A percentile compares a stretch with the other conserved stretches of the same genome.
phyloP scores from a whole-genome alignment of 2,329 filamentous ascomycete species.

The Aspergillus sp. region DNA sequence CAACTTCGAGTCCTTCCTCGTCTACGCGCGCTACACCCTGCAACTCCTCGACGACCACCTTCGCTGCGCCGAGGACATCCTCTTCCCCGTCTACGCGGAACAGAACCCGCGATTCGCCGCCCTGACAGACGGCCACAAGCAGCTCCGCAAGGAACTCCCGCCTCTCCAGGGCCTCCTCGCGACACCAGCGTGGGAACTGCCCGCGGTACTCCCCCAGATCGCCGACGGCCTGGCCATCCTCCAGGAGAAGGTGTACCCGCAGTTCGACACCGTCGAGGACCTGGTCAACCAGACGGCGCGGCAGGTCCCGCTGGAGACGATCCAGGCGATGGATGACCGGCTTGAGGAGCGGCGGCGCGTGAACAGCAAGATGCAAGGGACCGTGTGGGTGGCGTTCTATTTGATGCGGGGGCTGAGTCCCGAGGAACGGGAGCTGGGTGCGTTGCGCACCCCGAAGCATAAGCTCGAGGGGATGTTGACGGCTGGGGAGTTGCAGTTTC shows the following conservation, averaged over 20 bases:
- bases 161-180: background rate
- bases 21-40: constrained; percentile 6
- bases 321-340: background rate
- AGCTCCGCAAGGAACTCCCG: background rate
- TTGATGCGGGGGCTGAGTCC: background rate
- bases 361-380: background rate
- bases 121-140: background rate
- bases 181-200: background rate
- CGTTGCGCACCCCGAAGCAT: background rate
- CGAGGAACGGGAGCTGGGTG: background rate
- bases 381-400: background rate
- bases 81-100: constrained; percentile 2
- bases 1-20: constrained; percentile 1
- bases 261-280: background rate
- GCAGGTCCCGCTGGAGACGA: background rate
- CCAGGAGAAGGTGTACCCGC: background rate
- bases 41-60: constrained; percentile 4
- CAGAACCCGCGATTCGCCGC: background rate
- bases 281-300: background rate
- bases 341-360: background rate
- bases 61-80: background rate
- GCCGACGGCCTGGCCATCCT: background rate
- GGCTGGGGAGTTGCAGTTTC: background rate
- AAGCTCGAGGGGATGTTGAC: background rate
- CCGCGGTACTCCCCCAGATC: background rate